Conservation (phyloP, 1,139 yeast genomes). For the Yamadazyma oceani region DNA sequence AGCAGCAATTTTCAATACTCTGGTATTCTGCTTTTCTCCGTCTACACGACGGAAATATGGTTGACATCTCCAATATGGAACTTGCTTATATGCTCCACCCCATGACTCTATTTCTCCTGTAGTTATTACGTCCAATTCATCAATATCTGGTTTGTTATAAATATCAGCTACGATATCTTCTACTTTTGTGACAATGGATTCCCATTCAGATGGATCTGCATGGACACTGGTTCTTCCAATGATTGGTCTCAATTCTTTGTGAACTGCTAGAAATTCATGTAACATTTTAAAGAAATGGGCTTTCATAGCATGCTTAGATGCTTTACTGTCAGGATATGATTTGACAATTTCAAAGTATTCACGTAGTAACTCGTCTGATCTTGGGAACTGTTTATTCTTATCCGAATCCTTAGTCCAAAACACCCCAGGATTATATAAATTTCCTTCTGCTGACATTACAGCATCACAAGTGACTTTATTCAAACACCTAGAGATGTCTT, state of each 20-base stretch:
- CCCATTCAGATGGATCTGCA: slow-evolving; percentile 60
- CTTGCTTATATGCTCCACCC: slow-evolving; percentile 78
- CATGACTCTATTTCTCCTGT: slow-evolving; percentile 60
- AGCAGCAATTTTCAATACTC: slow-evolving; percentile 44
- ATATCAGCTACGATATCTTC: slow-evolving; percentile 64
- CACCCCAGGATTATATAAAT: slow-evolving; percentile 89
- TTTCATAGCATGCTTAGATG: slow-evolving; percentile 82
- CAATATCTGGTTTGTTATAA: slow-evolving; percentile 42
- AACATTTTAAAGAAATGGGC: slow-evolving; percentile 88
- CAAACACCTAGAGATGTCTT: slow-evolving; percentile 70
- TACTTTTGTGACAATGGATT: slow-evolving; percentile 63
- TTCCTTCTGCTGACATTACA: slow-evolving; percentile 97
- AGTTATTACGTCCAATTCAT: slow-evolving; percentile 49
- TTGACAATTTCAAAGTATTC: slow-evolving; percentile 89
- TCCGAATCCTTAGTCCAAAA: slow-evolving; percentile 60
- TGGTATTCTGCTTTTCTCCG: slow-evolving; percentile 54
- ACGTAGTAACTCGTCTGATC: slow-evolving; percentile 79
- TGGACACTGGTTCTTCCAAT: slow-evolving; percentile 60
- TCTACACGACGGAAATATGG: slow-evolving; percentile 89
- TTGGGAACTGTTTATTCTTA: slow-evolving; percentile 70
- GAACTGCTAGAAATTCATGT: slow-evolving; percentile 71
- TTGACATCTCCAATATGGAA: slow-evolving; percentile 98
- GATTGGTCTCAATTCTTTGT: slow-evolving; percentile 73
- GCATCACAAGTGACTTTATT: slow-evolving; percentile 74
- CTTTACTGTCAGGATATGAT: slow-evolving; percentile 56